Conservation (phyloP, 2,329 filamentous ascomycete genomes). For the Albophoma yamanashiensis region DNA sequence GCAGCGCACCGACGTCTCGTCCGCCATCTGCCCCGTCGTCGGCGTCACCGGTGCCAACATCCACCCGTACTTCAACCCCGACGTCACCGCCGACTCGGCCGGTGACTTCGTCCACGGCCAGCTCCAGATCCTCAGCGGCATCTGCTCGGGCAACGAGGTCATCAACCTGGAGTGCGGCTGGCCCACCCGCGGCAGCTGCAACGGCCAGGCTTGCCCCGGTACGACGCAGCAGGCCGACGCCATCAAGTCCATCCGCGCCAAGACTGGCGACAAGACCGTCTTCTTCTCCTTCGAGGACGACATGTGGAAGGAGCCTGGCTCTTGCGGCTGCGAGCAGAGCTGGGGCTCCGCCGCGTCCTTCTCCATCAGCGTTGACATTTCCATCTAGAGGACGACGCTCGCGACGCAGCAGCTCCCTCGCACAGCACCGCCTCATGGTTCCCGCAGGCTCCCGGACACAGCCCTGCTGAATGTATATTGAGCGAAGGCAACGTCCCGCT, state of each 20-base stretch:
- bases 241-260: slow-evolving; percentile 57
- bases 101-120: slow-evolving; percentile 68
- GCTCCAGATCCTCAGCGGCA: slow-evolving; percentile 56
- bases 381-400: slow-evolving; percentile 3
- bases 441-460: neutral
- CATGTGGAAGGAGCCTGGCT: slow-evolving; percentile 65
- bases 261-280: slow-evolving; percentile 56
- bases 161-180: slow-evolving; percentile 89
- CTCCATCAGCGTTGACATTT: neutral
- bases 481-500: slow-evolving; percentile 7
- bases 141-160: slow-evolving; percentile 63
- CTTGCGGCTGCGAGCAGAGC: slow-evolving; percentile 65
- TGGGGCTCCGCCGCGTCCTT: slow-evolving; percentile 49
- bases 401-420: neutral
- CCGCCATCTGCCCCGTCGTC: slow-evolving; percentile 57
- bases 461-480: slow-evolving; percentile 18
- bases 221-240: slow-evolving; percentile 56
- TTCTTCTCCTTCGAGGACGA: slow-evolving; percentile 80
- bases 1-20: slow-evolving; percentile 48
- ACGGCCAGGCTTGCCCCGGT: slow-evolving; percentile 64
- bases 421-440: neutral
- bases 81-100: slow-evolving; percentile 50
- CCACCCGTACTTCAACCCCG: slow-evolving; percentile 86
- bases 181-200: slow-evolving; percentile 60
- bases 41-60: slow-evolving; percentile 80